Base-by-base conservation (phyloP, 306 rosid species). In the Prunus fruticosa region DNA sequence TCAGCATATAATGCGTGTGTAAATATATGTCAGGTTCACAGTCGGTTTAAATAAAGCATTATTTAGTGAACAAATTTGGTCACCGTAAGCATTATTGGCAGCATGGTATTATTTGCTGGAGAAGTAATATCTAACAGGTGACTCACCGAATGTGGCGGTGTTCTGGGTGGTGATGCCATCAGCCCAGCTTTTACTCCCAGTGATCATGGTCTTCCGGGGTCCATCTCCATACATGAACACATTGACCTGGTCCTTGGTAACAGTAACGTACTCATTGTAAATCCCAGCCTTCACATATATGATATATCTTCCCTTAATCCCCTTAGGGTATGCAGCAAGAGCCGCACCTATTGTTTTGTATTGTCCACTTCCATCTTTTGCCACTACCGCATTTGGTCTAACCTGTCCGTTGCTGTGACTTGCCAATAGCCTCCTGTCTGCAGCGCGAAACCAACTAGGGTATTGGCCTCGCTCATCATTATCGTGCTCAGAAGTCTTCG, bases 181-280 rank as follows among this genome's bases (percentile, higher is more conserved):
- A 5, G 32, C 66, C 11, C 25, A 69, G 80, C 73, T 81, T 60
- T 75, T 75, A 5, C 77, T 64, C 14, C 73, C 80, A 5, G 80
- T 62, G 71, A 75, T 52, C 51, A 81, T 51, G 8, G 72, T 81
- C 73, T 11, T 70, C n/a, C 68, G 60, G 15, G 79, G 67, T 43
- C 77, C 76, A 54, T 81, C 84, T 43, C 80, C 80, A 27, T 81
- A 76, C 74, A 76, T 81, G 65, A 46, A 56, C 47, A 81, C 85
- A 67, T 81, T 81, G 69, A 28, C 18, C 43, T 69, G 76, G 19
- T 63, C 19, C 72, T 75, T 80, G 14, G 76, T 47, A 12, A 75
- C 67, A 5, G 61, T 52, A 3, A 80, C 41, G 15, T 62, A 69
- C 73, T 75, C 84, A 0, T 63, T 23, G 45, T 81, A 81, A 22